A percentile compares a stretch with the other conserved stretches of the same genome.
These are phyloP conservation scores for Vitis hybrid DNA, from an alignment of 177 flowering plant genomes.

Conservation along the genomic window DNA sequence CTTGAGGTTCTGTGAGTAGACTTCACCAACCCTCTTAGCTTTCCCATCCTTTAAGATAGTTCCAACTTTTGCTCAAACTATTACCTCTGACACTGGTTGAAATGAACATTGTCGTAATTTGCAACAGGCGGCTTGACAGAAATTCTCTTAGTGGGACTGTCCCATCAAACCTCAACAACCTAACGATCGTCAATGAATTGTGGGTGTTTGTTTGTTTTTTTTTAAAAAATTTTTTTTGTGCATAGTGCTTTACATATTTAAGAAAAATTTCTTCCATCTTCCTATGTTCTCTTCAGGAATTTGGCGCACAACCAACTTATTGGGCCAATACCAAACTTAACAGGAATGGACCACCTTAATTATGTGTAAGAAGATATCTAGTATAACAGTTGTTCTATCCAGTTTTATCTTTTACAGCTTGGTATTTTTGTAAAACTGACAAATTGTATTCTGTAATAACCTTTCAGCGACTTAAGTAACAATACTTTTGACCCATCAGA, in stretches of 20 bases:
- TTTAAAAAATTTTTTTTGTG: too few species aligned
- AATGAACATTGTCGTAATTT: constrained; percentile 5
- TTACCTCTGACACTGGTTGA: background rate
- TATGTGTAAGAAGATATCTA: constrained; percentile 35
- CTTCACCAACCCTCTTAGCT: background rate
- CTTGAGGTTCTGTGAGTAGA: constrained; percentile 90
- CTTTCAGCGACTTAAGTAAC: constrained; percentile 70
- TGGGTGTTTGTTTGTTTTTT: constrained; percentile 33
- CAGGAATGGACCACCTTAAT: constrained; percentile 45
- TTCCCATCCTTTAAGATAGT: background rate
- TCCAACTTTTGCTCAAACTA: background rate
- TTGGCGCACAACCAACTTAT: constrained; percentile 46
- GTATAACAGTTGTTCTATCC: background rate
- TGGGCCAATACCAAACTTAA: constrained; percentile 50
- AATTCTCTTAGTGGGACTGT: constrained; percentile 57
- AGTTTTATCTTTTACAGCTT: background rate
- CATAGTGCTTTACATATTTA: background rate
- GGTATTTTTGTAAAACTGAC: background rate
- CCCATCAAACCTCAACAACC: constrained; percentile 66
- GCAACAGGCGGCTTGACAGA: constrained; percentile 77
- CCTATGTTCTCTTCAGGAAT: constrained; percentile 26
- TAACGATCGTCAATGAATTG: constrained; percentile 64
- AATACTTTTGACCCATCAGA: constrained; percentile 62
- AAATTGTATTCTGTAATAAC: constrained; percentile 1
- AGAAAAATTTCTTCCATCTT: background rate